phyloP scores from a whole-genome alignment of 805 yeast species.

The Myxozyma geophila region DNA sequence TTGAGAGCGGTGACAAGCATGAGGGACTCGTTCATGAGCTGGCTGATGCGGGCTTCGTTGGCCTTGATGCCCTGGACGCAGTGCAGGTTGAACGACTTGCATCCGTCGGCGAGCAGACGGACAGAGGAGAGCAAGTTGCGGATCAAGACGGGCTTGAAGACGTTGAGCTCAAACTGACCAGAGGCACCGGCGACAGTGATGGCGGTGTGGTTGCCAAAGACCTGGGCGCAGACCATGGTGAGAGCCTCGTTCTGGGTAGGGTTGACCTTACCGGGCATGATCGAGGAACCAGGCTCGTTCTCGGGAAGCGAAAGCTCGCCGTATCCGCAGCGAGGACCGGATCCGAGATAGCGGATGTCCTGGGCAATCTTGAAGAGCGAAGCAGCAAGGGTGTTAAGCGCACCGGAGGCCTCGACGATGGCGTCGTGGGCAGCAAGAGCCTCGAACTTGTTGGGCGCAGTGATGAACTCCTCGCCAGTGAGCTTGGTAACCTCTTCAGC shows the following conservation, averaged over 20 bases:
- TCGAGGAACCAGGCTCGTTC: constrained; percentile 98
- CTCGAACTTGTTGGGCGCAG: constrained; percentile 99
- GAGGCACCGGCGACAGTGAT: constrained; percentile 98
- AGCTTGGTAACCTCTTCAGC: constrained; percentile 84
- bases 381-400: constrained; percentile 90
- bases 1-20: constrained; percentile 98
- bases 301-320: constrained; percentile 95
- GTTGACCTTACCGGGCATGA: constrained; percentile 99
- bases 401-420: constrained; percentile 96
- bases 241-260: constrained; percentile 99
- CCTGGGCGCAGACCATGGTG: constrained; percentile 98
- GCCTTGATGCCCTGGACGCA: constrained; percentile 96
- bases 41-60: constrained; percentile 82
- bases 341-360: constrained; percentile 96
- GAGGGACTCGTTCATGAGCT: constrained; percentile 88
- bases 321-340: constrained; percentile 99
- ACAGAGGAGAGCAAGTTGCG: constrained; percentile 86
- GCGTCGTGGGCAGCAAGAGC: constrained; percentile 99
- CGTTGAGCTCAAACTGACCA: constrained; percentile 98
- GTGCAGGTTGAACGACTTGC: constrained; percentile 85
- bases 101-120: constrained; percentile 87
- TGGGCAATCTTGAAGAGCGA: constrained; percentile 96
- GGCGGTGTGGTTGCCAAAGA: constrained; percentile 93
- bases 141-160: constrained; percentile 93
- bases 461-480: constrained; percentile 85